phyloP scores from a whole-genome alignment of 768 basidiomycete species.

The Leccinum rimulosum region DNA sequence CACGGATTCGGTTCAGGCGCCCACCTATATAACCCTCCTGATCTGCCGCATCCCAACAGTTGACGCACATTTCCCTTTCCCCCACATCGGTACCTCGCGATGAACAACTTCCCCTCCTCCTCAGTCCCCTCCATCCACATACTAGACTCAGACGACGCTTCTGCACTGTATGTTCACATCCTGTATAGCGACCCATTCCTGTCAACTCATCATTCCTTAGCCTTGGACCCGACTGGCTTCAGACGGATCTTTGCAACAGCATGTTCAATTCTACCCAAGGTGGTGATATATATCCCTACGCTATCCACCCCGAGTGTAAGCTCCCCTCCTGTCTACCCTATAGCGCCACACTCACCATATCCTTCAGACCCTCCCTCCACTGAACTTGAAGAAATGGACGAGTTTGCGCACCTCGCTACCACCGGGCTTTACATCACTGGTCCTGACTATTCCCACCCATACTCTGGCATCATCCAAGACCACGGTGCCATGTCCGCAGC shows the following conservation, averaged over 20 bases:
- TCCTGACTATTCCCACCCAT: constrained; percentile 5
- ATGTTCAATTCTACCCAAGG: neutral
- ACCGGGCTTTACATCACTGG: constrained; percentile 8
- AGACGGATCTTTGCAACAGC: neutral
- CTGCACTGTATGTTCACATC: constrained; percentile 16
- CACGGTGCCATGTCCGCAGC: neutral
- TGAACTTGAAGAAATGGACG: constrained; percentile 20
- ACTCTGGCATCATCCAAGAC: constrained; percentile 15
- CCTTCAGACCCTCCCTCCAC: neutral
- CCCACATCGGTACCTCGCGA: constrained; percentile 1
- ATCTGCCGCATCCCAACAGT: constrained; percentile 2
- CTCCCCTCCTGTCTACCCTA: neutral
- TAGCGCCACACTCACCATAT: constrained; percentile 19
- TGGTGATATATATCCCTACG: neutral
- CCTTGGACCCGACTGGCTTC: constrained; percentile 1
- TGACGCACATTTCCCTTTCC: constrained; percentile 3
- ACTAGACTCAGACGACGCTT: constrained; percentile 6
- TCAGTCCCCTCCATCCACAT: constrained; percentile 22
- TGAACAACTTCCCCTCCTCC: constrained; percentile 8
- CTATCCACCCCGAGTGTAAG: constrained; percentile 7
- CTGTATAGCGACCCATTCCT: neutral
- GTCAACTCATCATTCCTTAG: constrained; percentile 15
- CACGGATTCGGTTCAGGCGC: constrained; percentile 2
- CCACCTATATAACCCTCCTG: constrained; percentile 17
- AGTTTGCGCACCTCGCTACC: constrained; percentile 15